Percentiles rank a stretch among this genome's conserved stretches.
phyloP scores from a whole-genome alignment of 306 rosid genomes.

The Corylus heterophylla region DNA sequence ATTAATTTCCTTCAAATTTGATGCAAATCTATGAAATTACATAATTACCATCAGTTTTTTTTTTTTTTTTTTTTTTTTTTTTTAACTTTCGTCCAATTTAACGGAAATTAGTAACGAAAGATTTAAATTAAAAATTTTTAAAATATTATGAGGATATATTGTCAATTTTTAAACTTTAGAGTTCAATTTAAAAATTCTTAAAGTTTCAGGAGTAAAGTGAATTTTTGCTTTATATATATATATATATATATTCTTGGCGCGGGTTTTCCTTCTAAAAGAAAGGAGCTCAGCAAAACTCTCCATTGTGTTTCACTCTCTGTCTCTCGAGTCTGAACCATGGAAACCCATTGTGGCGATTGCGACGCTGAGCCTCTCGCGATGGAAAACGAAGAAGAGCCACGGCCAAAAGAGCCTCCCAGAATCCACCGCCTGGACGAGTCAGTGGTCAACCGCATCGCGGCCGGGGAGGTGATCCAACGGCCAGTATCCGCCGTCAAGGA shows the following conservation, averaged over 20 bases:
- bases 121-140: too few species aligned
- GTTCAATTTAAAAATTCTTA: too few species aligned
- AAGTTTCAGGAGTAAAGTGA: too few species aligned
- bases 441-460: slow-evolving; percentile 90
- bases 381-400: slow-evolving; percentile 28
- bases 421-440: slow-evolving; percentile 76
- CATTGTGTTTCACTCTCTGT: neutral
- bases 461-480: slow-evolving; percentile 94
- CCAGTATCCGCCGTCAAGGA: slow-evolving; percentile 88
- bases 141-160: too few species aligned
- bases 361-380: slow-evolving; percentile 21
- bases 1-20: too few species aligned
- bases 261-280: neutral
- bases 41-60: too few species aligned
- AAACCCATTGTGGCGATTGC: neutral
- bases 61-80: too few species aligned
- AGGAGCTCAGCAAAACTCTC: neutral
- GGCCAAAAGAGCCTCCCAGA: slow-evolving; percentile 54
- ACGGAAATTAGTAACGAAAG: too few species aligned
- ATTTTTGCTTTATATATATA: too few species aligned
- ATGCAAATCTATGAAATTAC: too few species aligned
- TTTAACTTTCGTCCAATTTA: too few species aligned
- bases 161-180: too few species aligned
- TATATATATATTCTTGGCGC: neutral
- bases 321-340: neutral